phyloP scores from a whole-genome alignment of 1,284 basidiomycete genomes.

The Athelia psychrophila region DNA sequence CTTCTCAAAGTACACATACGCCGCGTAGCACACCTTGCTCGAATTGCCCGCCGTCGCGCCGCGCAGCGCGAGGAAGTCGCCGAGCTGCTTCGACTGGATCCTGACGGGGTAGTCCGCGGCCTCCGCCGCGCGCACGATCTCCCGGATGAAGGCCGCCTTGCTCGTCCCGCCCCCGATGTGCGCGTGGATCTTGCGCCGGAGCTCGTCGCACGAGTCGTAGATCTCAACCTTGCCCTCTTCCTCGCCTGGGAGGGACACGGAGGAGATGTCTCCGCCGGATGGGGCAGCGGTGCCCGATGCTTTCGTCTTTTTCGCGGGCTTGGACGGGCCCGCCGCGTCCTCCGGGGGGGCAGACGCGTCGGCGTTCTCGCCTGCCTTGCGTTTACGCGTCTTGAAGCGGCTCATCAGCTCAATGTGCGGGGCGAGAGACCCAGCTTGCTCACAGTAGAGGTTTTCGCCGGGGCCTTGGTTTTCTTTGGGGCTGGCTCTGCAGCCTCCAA shows the following conservation, averaged over 20 bases:
- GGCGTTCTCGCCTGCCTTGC: too few species aligned
- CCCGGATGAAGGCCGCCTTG: conserved; percentile 14
- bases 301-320: conserved; percentile 8
- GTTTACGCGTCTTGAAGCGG: too few species aligned
- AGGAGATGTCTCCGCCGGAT: conserved; percentile 13
- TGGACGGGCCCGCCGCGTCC: too few species aligned
- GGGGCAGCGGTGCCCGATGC: conserved; percentile 3
- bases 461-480: too few species aligned
- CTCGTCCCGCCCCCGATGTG: conserved; percentile 8
- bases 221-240: conserved; percentile 12
- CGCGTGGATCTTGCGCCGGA: conserved; percentile 14
- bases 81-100: conserved; percentile 16
- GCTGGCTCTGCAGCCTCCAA: too few species aligned
- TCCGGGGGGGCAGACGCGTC: too few species aligned
- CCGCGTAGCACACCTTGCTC: conserved; percentile 14
- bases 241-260: conserved; percentile 12
- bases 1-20: conserved; percentile 18
- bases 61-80: conserved; percentile 12
- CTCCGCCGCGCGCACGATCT: conserved; percentile 14
- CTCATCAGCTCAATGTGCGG: too few species aligned
- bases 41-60: conserved; percentile 14
- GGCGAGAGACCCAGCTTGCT: too few species aligned
- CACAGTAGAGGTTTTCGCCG: too few species aligned
- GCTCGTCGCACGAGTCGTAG: conserved; percentile 13
- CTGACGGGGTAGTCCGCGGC: conserved; percentile 9